phyloP scores from a whole-genome alignment of 768 basidiomycete genomes.

The Hygrophorus russula region DNA sequence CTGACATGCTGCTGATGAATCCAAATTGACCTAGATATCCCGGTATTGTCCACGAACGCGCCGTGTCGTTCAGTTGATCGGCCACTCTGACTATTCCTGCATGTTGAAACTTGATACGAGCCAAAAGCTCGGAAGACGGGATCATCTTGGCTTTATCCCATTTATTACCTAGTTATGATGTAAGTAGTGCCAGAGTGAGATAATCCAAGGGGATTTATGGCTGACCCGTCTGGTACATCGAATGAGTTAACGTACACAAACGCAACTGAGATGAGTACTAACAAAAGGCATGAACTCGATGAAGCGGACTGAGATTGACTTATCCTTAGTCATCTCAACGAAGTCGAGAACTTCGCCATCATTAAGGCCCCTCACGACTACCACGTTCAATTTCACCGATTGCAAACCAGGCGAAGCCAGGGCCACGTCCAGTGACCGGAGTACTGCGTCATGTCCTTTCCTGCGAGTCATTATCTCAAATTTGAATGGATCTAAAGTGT shows the following conservation, averaged over 20 bases:
- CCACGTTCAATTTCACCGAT: conserved; percentile 75
- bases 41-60: conserved; percentile 66
- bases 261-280: conserved; percentile 26
- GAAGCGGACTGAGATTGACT: conserved; percentile 62
- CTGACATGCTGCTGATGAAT: conserved; percentile 93
- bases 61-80: conserved; percentile 73
- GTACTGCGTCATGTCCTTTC: conserved; percentile 63
- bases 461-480: conserved; percentile 83
- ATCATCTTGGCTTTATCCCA: conserved; percentile 82
- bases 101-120: conserved; percentile 33
- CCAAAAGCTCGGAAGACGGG: conserved; percentile 55
- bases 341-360: conserved; percentile 74
- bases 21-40: conserved; percentile 62
- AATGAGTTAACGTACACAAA: too few relatives aligned
- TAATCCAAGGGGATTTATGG: too few relatives aligned
- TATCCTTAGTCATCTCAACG: conserved; percentile 60
- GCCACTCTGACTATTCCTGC: conserved; percentile 42
- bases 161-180: conserved; percentile 50
- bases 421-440: conserved; percentile 57
- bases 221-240: too few relatives aligned
- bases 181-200: too few relatives aligned
- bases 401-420: conserved; percentile 35
- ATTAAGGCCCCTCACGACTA: conserved; percentile 73
- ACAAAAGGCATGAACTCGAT: conserved; percentile 95
- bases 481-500: conserved; percentile 78